A percentile compares a stretch with the other conserved stretches of the same genome.
Conservation (phyloP, 345 rosid genomes). For the Syzygium aqueum region DNA sequence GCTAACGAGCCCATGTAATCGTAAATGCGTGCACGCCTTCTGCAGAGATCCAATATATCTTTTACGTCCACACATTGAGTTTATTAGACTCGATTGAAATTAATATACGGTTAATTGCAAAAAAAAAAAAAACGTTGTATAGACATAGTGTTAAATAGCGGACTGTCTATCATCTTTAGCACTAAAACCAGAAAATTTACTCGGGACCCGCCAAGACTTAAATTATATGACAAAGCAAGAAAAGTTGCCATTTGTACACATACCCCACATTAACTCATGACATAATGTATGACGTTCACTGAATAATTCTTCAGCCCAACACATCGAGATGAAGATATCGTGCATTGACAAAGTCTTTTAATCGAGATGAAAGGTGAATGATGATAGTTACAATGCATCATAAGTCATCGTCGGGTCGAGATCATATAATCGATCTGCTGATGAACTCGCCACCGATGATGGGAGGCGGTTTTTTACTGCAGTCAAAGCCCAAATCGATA, state of each 20-base stretch:
- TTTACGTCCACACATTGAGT: not conserved
- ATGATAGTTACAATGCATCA: too few species aligned
- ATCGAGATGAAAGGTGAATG: not conserved
- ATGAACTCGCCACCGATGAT: not conserved
- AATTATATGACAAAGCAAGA: not conserved
- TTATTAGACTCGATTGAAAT: not conserved
- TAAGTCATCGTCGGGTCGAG: not conserved
- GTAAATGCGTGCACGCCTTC: not conserved
- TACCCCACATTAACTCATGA: not conserved
- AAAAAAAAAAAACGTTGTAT: not conserved
- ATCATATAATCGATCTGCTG: not conserved
- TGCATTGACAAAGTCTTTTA: not conserved
- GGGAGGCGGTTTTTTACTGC: not conserved
- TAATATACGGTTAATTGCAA: not conserved
- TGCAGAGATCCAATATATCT: not conserved
- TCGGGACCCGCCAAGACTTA: not conserved
- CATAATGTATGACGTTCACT: not conserved
- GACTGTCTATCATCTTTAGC: not conserved
- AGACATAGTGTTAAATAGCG: not conserved
- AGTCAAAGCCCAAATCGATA: not conserved
- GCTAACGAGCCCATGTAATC: not conserved
- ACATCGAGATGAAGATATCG: not conserved
- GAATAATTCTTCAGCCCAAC: not conserved
- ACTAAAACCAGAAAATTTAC: not conserved
- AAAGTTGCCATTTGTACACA: not conserved